phyloP scores from a whole-genome alignment of 192 early-diverging fungal species.

The Martensiomyces pterosporus region DNA sequence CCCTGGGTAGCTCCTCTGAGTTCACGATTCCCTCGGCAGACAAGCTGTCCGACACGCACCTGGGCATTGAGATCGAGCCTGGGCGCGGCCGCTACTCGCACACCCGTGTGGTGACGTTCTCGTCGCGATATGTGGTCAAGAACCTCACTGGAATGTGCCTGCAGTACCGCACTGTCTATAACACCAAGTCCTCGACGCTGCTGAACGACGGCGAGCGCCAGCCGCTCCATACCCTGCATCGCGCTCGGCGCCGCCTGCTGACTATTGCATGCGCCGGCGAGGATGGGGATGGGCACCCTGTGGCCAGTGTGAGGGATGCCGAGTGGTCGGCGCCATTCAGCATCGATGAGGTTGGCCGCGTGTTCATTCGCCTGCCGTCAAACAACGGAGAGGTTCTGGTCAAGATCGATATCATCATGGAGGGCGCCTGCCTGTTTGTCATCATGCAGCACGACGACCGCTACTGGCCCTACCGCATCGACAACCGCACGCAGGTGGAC shows the following conservation, averaged over 20 bases:
- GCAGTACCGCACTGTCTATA: conserved; percentile 67
- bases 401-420: conserved; percentile 74
- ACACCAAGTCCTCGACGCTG: conserved; percentile 47
- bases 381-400: conserved; percentile 56
- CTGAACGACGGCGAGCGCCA: conserved; percentile 51
- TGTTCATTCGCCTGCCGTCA: conserved; percentile 72
- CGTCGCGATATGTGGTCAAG: conserved; percentile 84
- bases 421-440: conserved; percentile 90
- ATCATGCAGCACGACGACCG: conserved; percentile 68
- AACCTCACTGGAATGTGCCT: conserved; percentile 74
- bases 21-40: conserved; percentile 60
- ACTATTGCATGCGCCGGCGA: conserved; percentile 61
- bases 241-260: conserved; percentile 61
- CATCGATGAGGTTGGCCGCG: conserved; percentile 81
- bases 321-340: conserved; percentile 83
- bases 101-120: conserved; percentile 85
- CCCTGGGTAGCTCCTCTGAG: conserved; percentile 81
- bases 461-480: conserved; percentile 87
- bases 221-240: conserved; percentile 67
- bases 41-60: conserved; percentile 57
- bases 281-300: neutral
- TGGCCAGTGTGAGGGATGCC: conserved; percentile 35
- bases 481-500: conserved; percentile 50
- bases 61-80: conserved; percentile 82
- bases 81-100: conserved; percentile 82